These are phyloP conservation scores for Closterium sp. DNA, from an alignment of 139 green algal genomes.

Conservation along the genomic window DNA sequence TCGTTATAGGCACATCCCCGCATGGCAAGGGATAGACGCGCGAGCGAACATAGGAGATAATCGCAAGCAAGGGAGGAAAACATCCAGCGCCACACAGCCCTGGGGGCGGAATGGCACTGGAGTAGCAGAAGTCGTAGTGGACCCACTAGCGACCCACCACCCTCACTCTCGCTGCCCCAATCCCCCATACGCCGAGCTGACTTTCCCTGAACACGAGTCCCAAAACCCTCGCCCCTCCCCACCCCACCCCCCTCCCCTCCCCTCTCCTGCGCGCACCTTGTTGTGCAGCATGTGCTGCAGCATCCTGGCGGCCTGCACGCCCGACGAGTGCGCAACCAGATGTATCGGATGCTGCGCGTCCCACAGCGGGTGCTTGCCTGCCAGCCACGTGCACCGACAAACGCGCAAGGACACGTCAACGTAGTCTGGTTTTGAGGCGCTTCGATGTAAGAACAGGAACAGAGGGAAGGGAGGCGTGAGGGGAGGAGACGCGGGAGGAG, in stretches of 20 bases:
- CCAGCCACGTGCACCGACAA: neutral
- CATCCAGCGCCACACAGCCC: no score
- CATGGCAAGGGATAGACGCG: neutral
- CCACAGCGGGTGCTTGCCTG: constrained; percentile 36
- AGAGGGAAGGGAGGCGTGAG: neutral
- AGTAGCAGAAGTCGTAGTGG: neutral
- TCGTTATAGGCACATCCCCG: neutral
- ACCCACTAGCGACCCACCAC: neutral
- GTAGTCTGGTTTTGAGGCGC: neutral
- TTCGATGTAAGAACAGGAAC: neutral
- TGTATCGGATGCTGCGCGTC: constrained; percentile 43
- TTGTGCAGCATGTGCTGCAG: constrained; percentile 43
- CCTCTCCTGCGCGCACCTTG: constrained; percentile 7
- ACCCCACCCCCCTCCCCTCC: neutral
- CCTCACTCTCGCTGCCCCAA: neutral
- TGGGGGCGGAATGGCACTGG: no score
- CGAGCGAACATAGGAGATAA: no score
- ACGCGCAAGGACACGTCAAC: constrained; percentile 3
- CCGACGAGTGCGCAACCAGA: constrained; percentile 46
- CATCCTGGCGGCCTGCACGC: constrained; percentile 37
- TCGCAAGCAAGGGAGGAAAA: no score
- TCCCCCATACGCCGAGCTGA: neutral
- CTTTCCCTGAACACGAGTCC: neutral
- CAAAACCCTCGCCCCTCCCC: neutral
- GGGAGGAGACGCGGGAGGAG: neutral